phyloP scores from a whole-genome alignment of 2,329 filamentous ascomycete species.

The Mycosphaerelloides madeirae region DNA sequence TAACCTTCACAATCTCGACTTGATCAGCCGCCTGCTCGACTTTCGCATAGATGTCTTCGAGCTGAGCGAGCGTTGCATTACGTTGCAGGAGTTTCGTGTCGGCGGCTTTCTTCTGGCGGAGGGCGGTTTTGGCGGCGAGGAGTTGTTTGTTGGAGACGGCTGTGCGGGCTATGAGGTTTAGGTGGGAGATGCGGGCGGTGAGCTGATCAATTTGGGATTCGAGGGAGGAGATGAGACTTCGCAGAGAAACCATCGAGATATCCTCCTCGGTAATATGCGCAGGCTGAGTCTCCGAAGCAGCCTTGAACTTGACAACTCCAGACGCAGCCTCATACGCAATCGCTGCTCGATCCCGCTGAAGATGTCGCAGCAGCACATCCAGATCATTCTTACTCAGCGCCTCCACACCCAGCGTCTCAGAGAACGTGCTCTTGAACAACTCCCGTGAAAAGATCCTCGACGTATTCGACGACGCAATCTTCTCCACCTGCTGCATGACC shows the following conservation, averaged over 20 bases:
- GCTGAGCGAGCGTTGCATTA: constrained; percentile 67
- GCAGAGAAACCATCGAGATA: constrained; percentile 72
- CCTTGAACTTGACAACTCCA: constrained; percentile 68
- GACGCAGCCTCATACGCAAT: constrained; percentile 26
- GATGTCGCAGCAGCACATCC: constrained; percentile 42
- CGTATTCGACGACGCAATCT: constrained; percentile 31
- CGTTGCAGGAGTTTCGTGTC: constrained; percentile 69
- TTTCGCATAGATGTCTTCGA: constrained; percentile 77
- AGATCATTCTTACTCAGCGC: constrained; percentile 40
- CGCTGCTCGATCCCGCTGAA: constrained; percentile 49
- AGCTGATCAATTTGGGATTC: constrained; percentile 63
- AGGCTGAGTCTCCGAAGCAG: constrained; percentile 42
- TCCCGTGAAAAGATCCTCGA: constrained; percentile 31
- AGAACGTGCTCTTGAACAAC: constrained; percentile 27
- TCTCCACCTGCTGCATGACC: constrained; percentile 32
- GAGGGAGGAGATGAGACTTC: constrained; percentile 65
- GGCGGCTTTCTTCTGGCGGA: constrained; percentile 77
- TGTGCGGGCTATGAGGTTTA: constrained; percentile 57
- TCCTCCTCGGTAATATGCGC: constrained; percentile 69
- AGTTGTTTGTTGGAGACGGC: constrained; percentile 71
- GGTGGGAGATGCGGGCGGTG: constrained; percentile 47
- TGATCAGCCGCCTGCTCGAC: constrained; percentile 84
- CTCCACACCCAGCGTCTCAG: constrained; percentile 20
- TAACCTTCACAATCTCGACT: constrained; percentile 73
- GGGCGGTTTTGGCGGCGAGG: constrained; percentile 67